Conservation (phyloP, 768 basidiomycete species). For the Rhizopogon sp. region DNA sequence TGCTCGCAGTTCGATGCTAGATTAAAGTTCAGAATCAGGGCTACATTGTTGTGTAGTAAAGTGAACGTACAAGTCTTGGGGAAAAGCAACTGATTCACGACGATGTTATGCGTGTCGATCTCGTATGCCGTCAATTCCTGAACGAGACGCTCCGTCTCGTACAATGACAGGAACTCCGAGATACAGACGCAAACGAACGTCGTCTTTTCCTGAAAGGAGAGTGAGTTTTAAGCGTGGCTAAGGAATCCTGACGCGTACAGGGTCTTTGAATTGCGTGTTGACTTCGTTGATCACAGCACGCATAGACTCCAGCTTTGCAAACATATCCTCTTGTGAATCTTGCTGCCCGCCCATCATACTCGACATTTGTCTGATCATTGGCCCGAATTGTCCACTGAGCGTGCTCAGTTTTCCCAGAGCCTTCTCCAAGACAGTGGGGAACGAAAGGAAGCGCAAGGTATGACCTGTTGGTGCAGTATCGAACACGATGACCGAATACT, state of each 20-base stretch:
- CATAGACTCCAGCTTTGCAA: slow-evolving; percentile 97
- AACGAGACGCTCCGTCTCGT: slow-evolving; percentile 97
- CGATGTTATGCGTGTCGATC: slow-evolving; percentile 98
- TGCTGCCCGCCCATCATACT: slow-evolving; percentile 93
- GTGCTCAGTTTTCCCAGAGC: slow-evolving; percentile 91
- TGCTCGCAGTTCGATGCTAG: slow-evolving; percentile 92
- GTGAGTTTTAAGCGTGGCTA: background rate
- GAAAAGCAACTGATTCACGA: slow-evolving; percentile 95
- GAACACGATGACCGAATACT: slow-evolving; percentile 99
- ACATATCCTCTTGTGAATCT: slow-evolving; percentile 96
- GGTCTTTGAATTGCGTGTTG: slow-evolving; percentile 98
- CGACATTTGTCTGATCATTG: slow-evolving; percentile 96
- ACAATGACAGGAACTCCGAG: slow-evolving; percentile 95
- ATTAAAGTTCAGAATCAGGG: background rate
- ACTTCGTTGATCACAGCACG: slow-evolving; percentile 96
- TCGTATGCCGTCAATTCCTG: slow-evolving; percentile 93
- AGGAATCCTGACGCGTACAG: slow-evolving; percentile 46
- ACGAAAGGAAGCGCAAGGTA: slow-evolving; percentile 97
- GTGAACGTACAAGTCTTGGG: slow-evolving; percentile 75
- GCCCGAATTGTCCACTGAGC: slow-evolving; percentile 92
- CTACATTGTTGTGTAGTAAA: background rate
- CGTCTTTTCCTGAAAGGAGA: slow-evolving; percentile 76
- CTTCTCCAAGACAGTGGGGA: slow-evolving; percentile 96
- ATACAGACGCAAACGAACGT: slow-evolving; percentile 99
- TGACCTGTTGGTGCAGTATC: slow-evolving; percentile 99